Evolutionary conservation across 306 rosid species (phyloP).

Genomic region (Cucumis sativus): DNA sequence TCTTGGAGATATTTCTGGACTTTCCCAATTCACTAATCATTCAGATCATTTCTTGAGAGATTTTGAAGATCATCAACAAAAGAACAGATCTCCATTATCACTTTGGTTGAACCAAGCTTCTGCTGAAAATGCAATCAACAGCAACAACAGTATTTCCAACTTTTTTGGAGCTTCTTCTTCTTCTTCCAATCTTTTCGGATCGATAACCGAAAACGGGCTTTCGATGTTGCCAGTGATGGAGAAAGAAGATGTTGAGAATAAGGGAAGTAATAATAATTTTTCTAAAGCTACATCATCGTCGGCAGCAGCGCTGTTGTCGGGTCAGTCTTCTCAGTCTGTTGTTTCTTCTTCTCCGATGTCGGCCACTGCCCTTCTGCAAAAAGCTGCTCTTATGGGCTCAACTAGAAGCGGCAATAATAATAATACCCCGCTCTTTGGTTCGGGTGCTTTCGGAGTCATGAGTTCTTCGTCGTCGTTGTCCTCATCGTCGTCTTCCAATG

Average conservation of each 20-base stretch:
- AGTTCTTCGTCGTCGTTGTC: constrained; percentile 29
- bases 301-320: neutral
- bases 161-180: constrained; percentile 26
- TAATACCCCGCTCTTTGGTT: constrained; percentile 25
- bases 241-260: constrained; percentile 23
- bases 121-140: constrained; percentile 22
- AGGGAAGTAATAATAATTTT: constrained; percentile 1
- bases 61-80: constrained; percentile 34
- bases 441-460: constrained; percentile 43
- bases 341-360: constrained; percentile 50
- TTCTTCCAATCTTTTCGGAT: constrained; percentile 25
- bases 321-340: constrained; percentile 9
- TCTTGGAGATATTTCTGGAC: constrained; percentile 19
- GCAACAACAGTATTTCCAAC: constrained; percentile 5
- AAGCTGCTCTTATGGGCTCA: constrained; percentile 38
- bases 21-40: constrained; percentile 20
- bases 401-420: constrained; percentile 21
- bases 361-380: constrained; percentile 36
- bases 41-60: constrained; percentile 17
- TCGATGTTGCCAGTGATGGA: constrained; percentile 14
- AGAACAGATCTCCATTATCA: constrained; percentile 45
- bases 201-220: constrained; percentile 12
- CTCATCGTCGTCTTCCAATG: constrained; percentile 29
- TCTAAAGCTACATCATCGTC: neutral
- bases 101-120: constrained; percentile 59